A percentile compares a stretch with the other conserved stretches of the same genome.
Evolutionary conservation across 345 rosid species (phyloP).

Genomic region (Ailanthus altissimus): DNA sequence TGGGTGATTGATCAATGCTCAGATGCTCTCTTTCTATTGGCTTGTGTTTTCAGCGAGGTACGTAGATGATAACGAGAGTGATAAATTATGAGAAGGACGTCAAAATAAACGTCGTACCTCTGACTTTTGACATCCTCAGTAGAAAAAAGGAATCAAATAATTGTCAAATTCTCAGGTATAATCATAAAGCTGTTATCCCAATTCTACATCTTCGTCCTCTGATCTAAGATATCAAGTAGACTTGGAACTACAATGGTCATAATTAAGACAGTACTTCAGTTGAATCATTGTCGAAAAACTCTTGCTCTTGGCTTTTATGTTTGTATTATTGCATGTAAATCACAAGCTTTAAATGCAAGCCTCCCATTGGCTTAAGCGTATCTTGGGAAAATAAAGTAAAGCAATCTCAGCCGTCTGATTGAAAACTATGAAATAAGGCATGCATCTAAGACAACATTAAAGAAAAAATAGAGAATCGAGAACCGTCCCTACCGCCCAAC

Average conservation of each 20-base stretch:
- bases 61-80: neutral
- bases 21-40: neutral
- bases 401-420: constrained; percentile 7
- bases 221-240: neutral
- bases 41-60: too few species aligned
- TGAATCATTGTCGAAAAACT: neutral
- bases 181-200: too few species aligned
- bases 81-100: too few species aligned
- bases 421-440: neutral
- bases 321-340: neutral
- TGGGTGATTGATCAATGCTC: neutral
- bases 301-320: neutral
- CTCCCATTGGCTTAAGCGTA: neutral
- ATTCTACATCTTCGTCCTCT: neutral
- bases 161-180: neutral
- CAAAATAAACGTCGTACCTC: neutral
- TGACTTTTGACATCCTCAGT: neutral
- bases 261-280: neutral
- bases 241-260: neutral
- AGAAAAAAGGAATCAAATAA: neutral
- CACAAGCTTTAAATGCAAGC: neutral
- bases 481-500: constrained; percentile 29
- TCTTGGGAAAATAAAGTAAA: neutral
- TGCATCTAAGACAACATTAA: constrained; percentile 14
- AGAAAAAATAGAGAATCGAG: neutral